Base-by-base conservation (phyloP, 768 basidiomycete species). In the Flagelloscypha sp. region DNA sequence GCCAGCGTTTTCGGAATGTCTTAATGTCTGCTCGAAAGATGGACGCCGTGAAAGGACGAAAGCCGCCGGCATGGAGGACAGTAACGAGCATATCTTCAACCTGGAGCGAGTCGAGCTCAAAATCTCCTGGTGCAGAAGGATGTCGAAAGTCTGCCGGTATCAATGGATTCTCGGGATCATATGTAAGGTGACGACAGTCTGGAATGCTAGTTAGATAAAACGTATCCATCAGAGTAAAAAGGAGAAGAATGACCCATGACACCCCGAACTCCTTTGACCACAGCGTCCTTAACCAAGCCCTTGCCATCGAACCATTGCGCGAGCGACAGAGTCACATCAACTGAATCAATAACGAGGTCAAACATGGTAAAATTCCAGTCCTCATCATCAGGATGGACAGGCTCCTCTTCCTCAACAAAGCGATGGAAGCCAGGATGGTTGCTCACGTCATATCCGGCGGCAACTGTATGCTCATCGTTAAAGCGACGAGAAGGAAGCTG, bases 261-360 rank as follows among this genome's bases (percentile, higher is more conserved):
- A 6, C 95, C 95, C 39, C 95, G 77, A 3, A 98, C 94, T 33
- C 95, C 95, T 52, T 84, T 87, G 40, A 99, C 71, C 18, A 84
- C 85, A 3, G 92, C 94, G 51, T 90, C 84, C 47, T 87, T 79
- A 5, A 99, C 66, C 13, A 99, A 61, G 0, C 95, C 95, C 54
- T 90, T 95, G 2, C 95, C 94, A 54, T 95, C 90, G 37, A 97
- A 64, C 95, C 95, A 99, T 36, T 82, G 70, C 59, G 80, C 75
- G 6, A 99, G 63, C 21, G 89, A 94, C 10, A 99, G 65, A 0
- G 88, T 90, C 11, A 99, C 93, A 44, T 98, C 95, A 32, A 99
- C 84, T 17, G 90, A 88, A 50, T 95, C 94, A 11, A 99, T 76
- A 43, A 76, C 88, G 42, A 99, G 57, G 55, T 98, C 93, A 47